Conservation (phyloP, 2,329 filamentous ascomycete species). For the Neopestalotiopsis sp. region DNA sequence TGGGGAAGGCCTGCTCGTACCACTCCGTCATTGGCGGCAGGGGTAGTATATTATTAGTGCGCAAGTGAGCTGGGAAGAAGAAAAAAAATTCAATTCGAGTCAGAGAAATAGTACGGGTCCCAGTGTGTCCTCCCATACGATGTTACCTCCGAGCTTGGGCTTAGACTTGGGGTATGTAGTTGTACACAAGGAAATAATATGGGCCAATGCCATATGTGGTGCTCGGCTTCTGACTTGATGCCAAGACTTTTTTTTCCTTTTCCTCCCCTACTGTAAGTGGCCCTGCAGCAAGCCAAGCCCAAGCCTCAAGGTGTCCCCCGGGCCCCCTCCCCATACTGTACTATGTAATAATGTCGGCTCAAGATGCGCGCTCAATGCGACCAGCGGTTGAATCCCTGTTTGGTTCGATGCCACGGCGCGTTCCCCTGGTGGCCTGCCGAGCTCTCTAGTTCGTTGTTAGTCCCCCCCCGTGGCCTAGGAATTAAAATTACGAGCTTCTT, state of each 20-base stretch:
- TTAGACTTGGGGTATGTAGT: not conserved
- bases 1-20: not conserved
- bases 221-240: too few relatives aligned
- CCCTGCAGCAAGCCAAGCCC: too few relatives aligned
- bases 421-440: not conserved
- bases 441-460: not conserved
- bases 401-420: not conserved
- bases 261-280: too few relatives aligned
- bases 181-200: too few relatives aligned
- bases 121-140: not conserved
- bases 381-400: not conserved
- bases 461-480: not conserved
- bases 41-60: not conserved
- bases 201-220: too few relatives aligned
- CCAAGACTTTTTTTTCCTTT: too few relatives aligned
- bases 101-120: not conserved
- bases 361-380: not conserved
- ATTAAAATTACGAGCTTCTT: conserved; percentile 1
- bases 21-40: not conserved
- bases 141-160: conserved; percentile 2
- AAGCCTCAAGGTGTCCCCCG: too few relatives aligned
- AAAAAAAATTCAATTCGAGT: conserved; percentile 2
- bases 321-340: too few relatives aligned
- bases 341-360: too few relatives aligned
- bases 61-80: not conserved